A percentile compares a stretch with the other conserved stretches of the same genome.
These are phyloP conservation scores for Gossypium australe DNA, from an alignment of 345 rosid species.

Conservation along the genomic window DNA sequence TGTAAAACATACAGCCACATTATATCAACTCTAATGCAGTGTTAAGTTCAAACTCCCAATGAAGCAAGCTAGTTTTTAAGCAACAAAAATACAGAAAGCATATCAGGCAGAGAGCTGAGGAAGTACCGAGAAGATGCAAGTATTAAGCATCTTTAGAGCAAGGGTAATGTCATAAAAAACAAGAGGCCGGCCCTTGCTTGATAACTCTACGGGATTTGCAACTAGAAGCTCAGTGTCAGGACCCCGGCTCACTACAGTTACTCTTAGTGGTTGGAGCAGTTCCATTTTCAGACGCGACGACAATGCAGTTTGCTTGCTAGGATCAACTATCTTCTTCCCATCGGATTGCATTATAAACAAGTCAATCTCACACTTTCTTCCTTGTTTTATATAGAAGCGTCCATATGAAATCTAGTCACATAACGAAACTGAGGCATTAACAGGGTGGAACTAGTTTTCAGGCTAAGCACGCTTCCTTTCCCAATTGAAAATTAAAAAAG, in stretches of 20 bases:
- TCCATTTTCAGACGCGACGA: slow-evolving; percentile 60
- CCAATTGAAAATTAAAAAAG: background rate
- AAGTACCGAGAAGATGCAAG: slow-evolving; percentile 81
- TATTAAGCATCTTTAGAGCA: slow-evolving; percentile 69
- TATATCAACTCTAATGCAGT: background rate
- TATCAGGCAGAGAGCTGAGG: background rate
- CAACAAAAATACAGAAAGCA: background rate
- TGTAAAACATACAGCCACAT: background rate
- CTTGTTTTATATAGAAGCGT: slow-evolving; percentile 56
- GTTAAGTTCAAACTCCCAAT: slow-evolving; percentile 3
- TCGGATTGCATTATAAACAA: slow-evolving; percentile 78
- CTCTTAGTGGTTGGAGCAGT: slow-evolving; percentile 76
- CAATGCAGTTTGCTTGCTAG: slow-evolving; percentile 65
- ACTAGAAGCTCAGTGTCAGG: slow-evolving; percentile 90
- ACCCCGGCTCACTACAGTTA: slow-evolving; percentile 66
- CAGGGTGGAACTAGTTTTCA: background rate
- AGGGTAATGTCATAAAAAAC: slow-evolving; percentile 83
- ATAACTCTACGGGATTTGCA: slow-evolving; percentile 89
- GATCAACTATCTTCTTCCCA: slow-evolving; percentile 84
- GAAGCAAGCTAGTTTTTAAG: background rate
- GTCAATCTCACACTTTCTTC: slow-evolving; percentile 73
- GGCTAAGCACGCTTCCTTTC: slow-evolving; percentile 4
- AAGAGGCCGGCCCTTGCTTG: slow-evolving; percentile 92
- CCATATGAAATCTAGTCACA: slow-evolving; percentile 77
- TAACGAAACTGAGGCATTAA: slow-evolving; percentile 1